Evolutionary conservation across 331 rosid species (phyloP), one percentile per base, ranked within the genome.

Genomic region (Pyrus hybrid): DNA sequence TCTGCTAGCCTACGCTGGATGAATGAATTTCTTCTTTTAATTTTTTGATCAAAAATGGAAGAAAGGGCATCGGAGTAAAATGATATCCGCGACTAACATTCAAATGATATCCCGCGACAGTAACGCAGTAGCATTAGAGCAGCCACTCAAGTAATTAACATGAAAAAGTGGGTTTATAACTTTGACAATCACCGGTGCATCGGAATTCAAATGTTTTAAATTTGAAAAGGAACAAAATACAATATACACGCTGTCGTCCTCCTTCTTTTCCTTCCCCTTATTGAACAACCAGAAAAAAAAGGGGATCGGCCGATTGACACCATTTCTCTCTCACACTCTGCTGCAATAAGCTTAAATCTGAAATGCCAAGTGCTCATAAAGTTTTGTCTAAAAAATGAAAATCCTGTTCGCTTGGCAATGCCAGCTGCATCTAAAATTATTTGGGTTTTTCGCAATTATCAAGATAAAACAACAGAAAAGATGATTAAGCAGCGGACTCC

Each of bases 401-500:
- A 76, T 74, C 89, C 72, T 70, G 86, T 75, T 71, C 64, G 68
- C 80, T 58, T 51, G 76, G 89, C 86, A 83, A 70, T 47, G 76
- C 86, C 86, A 62, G 77, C 81, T 6, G 62, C 79, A 20, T 63
- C 89, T 91, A 86, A 80, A 72, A 83, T 94, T 90, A 90, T 91
- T 88, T 74, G 74, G 79, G 69, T 76, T 90, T 81, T 91, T 88
- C 82, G 78, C 88, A 84, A 81, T 85, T 81, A 81, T 86, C 83
- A 65, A 81, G 82, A 72, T 8, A 76, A 83, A 73, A 63, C 67
- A 77, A 73, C 80, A 73, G 72, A 73, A 21, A 53, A 5, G 66
- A 16, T 22, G 23, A 65, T 60, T 80, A 92, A 76, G 92, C 88
- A 3, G 93, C 85, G 3, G 90, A 83, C 79, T 95, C 99, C 89